Conservation (phyloP, 2,329 filamentous ascomycete genomes). For the Trichoderma aggressivum region DNA sequence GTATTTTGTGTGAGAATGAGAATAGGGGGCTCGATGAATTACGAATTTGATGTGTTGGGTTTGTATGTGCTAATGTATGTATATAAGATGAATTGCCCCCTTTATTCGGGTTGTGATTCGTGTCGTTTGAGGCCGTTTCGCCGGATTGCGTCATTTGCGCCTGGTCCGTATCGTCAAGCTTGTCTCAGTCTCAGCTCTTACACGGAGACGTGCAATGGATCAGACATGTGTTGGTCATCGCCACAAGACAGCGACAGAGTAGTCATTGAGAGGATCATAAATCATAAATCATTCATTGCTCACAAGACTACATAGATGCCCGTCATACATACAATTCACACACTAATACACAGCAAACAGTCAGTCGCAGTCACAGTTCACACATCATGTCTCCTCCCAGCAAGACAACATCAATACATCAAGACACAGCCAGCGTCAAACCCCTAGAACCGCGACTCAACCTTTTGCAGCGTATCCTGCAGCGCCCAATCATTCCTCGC, state of each 20-base stretch:
- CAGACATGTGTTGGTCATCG: background rate
- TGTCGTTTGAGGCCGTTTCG: background rate
- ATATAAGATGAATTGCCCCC: background rate
- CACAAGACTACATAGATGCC: background rate
- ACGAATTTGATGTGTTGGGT: background rate
- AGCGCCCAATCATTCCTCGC: slow-evolving; percentile 69
- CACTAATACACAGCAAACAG: background rate
- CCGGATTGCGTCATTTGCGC: background rate
- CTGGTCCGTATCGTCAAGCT: background rate
- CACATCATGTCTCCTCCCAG: background rate
- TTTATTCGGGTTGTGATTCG: background rate
- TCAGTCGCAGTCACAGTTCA: background rate
- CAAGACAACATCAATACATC: background rate
- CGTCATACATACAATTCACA: background rate
- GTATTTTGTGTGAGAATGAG: background rate
- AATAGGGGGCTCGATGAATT: background rate
- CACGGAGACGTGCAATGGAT: background rate
- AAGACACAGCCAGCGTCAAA: background rate
- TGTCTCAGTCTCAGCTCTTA: background rate
- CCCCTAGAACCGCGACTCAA: slow-evolving; percentile 36
- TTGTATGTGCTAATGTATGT: background rate
- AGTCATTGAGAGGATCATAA: too few species aligned
- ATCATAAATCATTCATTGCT: background rate
- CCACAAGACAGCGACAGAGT: too few species aligned
- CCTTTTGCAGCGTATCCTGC: slow-evolving; percentile 54